phyloP scores from a whole-genome alignment of 345 rosid species.

The Populus euphratica region DNA sequence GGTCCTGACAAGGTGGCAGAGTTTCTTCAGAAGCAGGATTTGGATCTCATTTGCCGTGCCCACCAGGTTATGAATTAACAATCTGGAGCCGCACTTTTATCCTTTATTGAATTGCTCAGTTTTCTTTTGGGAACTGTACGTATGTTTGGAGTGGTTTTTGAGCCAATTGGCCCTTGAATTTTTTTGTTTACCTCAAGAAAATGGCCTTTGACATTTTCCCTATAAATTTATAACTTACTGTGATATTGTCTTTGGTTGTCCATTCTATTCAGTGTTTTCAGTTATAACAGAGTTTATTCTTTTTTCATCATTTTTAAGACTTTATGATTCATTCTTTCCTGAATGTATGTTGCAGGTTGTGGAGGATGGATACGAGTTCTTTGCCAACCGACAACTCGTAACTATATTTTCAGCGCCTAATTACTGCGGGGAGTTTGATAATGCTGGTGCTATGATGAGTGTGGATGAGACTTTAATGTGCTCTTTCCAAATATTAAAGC shows the following conservation, averaged over 20 bases:
- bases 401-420: slow-evolving; percentile 88
- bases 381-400: slow-evolving; percentile 63
- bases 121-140: neutral
- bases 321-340: neutral
- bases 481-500: slow-evolving; percentile 80
- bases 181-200: neutral
- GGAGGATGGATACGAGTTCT: slow-evolving; percentile 89
- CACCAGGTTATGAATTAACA: slow-evolving; percentile 56
- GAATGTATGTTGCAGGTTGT: slow-evolving; percentile 57
- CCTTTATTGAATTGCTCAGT: neutral
- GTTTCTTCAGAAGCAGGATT: slow-evolving; percentile 68
- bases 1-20: slow-evolving; percentile 73
- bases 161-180: neutral
- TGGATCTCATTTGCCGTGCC: slow-evolving; percentile 86
- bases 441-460: slow-evolving; percentile 90
- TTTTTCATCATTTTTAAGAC: neutral
- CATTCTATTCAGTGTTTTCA: slow-evolving; percentile 2
- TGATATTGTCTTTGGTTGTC: neutral
- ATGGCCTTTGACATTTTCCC: neutral
- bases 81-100: neutral
- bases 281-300: neutral
- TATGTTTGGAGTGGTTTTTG: neutral
- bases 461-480: slow-evolving; percentile 74
- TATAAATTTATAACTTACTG: neutral
- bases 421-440: slow-evolving; percentile 82